Conservation (phyloP, 768 basidiomycete genomes). For the Boletus pseudopeckii region DNA sequence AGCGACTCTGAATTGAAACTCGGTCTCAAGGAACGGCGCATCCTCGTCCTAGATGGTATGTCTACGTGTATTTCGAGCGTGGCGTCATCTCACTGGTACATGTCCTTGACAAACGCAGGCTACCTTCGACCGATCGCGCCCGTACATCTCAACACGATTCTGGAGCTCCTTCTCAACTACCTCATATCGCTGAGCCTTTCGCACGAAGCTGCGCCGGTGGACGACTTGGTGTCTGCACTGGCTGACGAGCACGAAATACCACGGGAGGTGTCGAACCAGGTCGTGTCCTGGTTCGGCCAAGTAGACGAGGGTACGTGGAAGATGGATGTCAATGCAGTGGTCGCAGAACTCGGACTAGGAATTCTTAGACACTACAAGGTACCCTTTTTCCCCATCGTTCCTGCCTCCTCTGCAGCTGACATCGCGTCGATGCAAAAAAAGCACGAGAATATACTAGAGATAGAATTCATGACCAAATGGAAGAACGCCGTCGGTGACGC, state of each 20-base stretch:
- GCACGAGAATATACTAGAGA: conserved; percentile 57
- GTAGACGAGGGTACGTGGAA: conserved; percentile 56
- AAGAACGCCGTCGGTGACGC: conserved; percentile 71
- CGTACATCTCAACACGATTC: conserved; percentile 60
- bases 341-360: conserved; percentile 75
- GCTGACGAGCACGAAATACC: conserved; percentile 73
- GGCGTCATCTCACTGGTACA: neutral
- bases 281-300: conserved; percentile 82
- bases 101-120: conserved; percentile 37
- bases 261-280: conserved; percentile 55
- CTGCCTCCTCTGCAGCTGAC: neutral
- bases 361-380: conserved; percentile 65
- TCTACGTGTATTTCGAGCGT: neutral
- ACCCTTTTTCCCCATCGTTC: neutral
- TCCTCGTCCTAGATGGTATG: conserved; percentile 70
- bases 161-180: conserved; percentile 72
- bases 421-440: conserved; percentile 23
- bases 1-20: conserved; percentile 69
- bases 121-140: conserved; percentile 71
- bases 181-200: conserved; percentile 62
- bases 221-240: conserved; percentile 57
- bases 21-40: conserved; percentile 63
- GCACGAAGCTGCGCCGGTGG: conserved; percentile 50
- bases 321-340: conserved; percentile 57
- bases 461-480: conserved; percentile 66